These are phyloP conservation scores for Mucor saturninus DNA, from an alignment of 371 early-diverging fungal species.

Conservation along the genomic window DNA sequence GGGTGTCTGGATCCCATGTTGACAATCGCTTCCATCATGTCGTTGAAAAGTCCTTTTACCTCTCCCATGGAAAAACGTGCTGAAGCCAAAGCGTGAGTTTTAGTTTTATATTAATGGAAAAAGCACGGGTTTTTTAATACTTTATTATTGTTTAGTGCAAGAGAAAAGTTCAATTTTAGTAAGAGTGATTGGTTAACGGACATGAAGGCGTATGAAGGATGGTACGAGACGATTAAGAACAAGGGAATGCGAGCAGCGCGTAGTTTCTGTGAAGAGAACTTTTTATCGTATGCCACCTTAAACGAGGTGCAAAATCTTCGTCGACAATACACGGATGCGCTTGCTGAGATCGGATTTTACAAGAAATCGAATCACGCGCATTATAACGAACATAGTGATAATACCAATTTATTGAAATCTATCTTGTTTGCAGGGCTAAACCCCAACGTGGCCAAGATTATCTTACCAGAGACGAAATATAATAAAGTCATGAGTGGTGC, in stretches of 20 bases:
- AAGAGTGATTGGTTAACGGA: slow-evolving; percentile 76
- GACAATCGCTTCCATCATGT: slow-evolving; percentile 83
- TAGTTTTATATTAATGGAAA: not conserved
- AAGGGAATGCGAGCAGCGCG: slow-evolving; percentile 46
- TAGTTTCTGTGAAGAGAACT: slow-evolving; percentile 57
- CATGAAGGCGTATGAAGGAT: slow-evolving; percentile 68
- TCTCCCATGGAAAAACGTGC: slow-evolving; percentile 69
- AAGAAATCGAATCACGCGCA: slow-evolving; percentile 22
- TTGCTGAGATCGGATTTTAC: slow-evolving; percentile 68
- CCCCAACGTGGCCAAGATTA: slow-evolving; percentile 74
- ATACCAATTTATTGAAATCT: slow-evolving; percentile 61
- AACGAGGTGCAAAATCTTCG: slow-evolving; percentile 57
- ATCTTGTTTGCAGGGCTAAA: slow-evolving; percentile 69
- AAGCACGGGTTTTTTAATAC: too few relatives aligned
- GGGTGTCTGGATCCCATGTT: slow-evolving; percentile 81
- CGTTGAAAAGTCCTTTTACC: slow-evolving; percentile 71
- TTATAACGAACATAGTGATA: slow-evolving; percentile 55
- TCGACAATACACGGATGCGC: slow-evolving; percentile 60
- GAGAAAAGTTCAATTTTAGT: slow-evolving; percentile 62
- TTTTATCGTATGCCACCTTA: slow-evolving; percentile 60
- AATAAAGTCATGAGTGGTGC: slow-evolving; percentile 75
- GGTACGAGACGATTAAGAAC: slow-evolving; percentile 45
- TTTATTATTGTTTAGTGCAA: slow-evolving; percentile 27
- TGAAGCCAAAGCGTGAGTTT: slow-evolving; percentile 57
- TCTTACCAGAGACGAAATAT: slow-evolving; percentile 74